phyloP scores from a whole-genome alignment of 1,284 basidiomycete species.

The Mycosarcoma maydis region DNA sequence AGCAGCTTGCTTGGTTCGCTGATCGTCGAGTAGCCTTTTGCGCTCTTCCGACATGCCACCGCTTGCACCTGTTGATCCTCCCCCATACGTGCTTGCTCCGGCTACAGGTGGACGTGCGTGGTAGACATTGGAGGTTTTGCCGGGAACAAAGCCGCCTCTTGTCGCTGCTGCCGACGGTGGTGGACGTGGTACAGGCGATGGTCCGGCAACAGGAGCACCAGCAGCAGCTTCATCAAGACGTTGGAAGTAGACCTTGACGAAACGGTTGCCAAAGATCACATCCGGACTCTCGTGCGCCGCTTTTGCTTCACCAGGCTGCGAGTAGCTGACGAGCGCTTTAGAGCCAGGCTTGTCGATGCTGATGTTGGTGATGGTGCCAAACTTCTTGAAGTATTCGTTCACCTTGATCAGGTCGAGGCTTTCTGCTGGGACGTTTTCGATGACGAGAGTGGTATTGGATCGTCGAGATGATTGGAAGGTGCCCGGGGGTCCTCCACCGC shows the following conservation, averaged over 20 bases:
- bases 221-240: slow-evolving; percentile 71
- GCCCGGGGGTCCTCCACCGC: slow-evolving; percentile 71
- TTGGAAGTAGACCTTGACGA: slow-evolving; percentile 77
- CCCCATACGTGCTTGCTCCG: slow-evolving; percentile 4
- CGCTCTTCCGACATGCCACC: slow-evolving; percentile 47
- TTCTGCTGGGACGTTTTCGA: slow-evolving; percentile 90
- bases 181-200: slow-evolving; percentile 77
- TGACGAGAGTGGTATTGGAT: slow-evolving; percentile 81
- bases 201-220: slow-evolving; percentile 74
- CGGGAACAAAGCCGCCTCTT: slow-evolving; percentile 56
- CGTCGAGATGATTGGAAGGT: slow-evolving; percentile 62
- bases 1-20: slow-evolving; percentile 75
- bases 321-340: slow-evolving; percentile 84
- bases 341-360: slow-evolving; percentile 82
- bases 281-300: slow-evolving; percentile 91
- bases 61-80: slow-evolving; percentile 2
- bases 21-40: slow-evolving; percentile 69
- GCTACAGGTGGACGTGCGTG: slow-evolving; percentile 44
- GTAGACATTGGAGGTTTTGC: slow-evolving; percentile 59
- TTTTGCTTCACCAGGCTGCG: slow-evolving; percentile 83
- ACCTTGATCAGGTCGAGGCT: slow-evolving; percentile 81
- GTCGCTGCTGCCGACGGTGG: slow-evolving; percentile 14
- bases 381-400: slow-evolving; percentile 88
- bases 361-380: slow-evolving; percentile 91
- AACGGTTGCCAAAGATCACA: slow-evolving; percentile 90